phyloP scores from a whole-genome alignment of 371 early-diverging fungal species.

The Mortierella polycephala region DNA sequence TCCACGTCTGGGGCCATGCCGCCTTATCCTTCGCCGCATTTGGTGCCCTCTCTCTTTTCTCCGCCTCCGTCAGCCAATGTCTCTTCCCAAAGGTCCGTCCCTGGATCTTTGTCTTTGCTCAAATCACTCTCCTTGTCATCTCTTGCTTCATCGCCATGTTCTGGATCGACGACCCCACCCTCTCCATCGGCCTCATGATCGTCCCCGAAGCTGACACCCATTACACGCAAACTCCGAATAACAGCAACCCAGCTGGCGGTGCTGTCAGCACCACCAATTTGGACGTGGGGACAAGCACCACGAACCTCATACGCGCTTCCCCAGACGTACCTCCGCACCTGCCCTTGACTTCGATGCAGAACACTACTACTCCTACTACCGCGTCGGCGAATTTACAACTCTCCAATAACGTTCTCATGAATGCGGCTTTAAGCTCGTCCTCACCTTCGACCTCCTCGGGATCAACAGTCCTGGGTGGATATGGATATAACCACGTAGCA shows the following conservation, averaged over 20 bases:
- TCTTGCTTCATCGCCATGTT: constrained; percentile 54
- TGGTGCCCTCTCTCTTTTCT: constrained; percentile 46
- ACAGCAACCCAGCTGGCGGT: neutral
- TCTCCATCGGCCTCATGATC: constrained; percentile 44
- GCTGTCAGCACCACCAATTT: neutral
- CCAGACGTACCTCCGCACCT: neutral
- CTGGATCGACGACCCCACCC: constrained; percentile 47
- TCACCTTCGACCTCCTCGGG: constrained; percentile 14
- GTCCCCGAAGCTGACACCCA: constrained; percentile 6
- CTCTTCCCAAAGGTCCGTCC: constrained; percentile 41
- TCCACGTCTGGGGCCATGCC: constrained; percentile 50
- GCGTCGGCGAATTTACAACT: neutral
- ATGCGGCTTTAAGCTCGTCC: constrained; percentile 13
- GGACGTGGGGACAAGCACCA: constrained; percentile 6
- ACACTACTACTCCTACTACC: neutral
- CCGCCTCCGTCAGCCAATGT: constrained; percentile 44
- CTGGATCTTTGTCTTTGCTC: constrained; percentile 50
- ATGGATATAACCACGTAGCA: neutral
- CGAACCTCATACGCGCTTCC: neutral
- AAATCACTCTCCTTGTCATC: constrained; percentile 41
- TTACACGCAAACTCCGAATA: constrained; percentile 4
- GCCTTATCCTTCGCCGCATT: constrained; percentile 40
- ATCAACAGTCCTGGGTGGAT: constrained; percentile 3
- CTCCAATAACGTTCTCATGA: constrained; percentile 1
- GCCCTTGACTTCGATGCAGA: no score